phyloP scores from a whole-genome alignment of 768 basidiomycete genomes.

The Ephemerocybe angulata region DNA sequence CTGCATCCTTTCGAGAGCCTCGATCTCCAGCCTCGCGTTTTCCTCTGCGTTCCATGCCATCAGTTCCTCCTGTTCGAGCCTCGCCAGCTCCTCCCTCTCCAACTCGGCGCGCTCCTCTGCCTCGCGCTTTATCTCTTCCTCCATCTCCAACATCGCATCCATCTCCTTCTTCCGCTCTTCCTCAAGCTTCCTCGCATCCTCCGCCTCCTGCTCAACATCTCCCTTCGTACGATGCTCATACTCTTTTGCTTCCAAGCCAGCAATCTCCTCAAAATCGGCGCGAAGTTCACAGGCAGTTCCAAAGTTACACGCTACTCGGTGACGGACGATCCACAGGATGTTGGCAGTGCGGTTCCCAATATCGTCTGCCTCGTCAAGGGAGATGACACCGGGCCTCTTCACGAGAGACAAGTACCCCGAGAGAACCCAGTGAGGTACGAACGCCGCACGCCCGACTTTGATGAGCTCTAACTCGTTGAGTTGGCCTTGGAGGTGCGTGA shows the following conservation, averaged over 20 bases:
- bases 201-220: not conserved
- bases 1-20: not conserved
- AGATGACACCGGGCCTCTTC: not conserved
- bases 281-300: too few relatives aligned
- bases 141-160: not conserved
- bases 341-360: slow-evolving; percentile 12
- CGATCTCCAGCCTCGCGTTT: not conserved
- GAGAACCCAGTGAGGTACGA: slow-evolving; percentile 32
- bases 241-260: too few relatives aligned
- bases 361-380: slow-evolving; percentile 8
- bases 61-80: slow-evolving; percentile 18
- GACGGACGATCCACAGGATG: not conserved
- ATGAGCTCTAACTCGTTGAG: slow-evolving; percentile 26
- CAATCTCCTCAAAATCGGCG: too few relatives aligned
- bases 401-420: not conserved
- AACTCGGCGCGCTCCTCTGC: not conserved
- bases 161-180: not conserved
- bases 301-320: too few relatives aligned
- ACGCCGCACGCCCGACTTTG: slow-evolving; percentile 48
- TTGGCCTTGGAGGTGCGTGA: not conserved
- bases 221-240: not conserved
- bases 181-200: not conserved
- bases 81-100: slow-evolving; percentile 41
- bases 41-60: slow-evolving; percentile 30
- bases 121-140: not conserved